A percentile compares a stretch with the other conserved stretches of the same genome.
Evolutionary conservation across 2,329 filamentous ascomycete genomes (phyloP).

Genomic region (Botrytis fragariae): DNA sequence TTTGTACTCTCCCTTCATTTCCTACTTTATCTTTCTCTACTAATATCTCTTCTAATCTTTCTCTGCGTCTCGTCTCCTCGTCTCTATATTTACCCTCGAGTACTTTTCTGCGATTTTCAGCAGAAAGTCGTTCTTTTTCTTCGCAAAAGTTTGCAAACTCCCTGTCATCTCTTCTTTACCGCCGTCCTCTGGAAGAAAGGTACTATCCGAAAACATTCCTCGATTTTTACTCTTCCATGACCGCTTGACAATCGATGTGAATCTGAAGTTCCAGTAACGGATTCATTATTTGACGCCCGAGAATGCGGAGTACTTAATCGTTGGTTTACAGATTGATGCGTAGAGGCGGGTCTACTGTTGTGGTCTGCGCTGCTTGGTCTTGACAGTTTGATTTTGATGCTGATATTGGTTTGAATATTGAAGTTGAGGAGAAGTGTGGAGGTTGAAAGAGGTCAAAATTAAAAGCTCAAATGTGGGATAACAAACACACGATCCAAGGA

Average conservation of each 20-base stretch:
- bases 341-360: neutral
- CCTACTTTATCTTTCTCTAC: neutral
- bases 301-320: neutral
- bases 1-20: neutral
- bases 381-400: neutral
- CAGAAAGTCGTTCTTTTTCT: neutral
- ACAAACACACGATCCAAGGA: neutral
- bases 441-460: neutral
- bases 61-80: neutral
- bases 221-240: neutral
- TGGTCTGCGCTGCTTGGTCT: neutral
- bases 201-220: neutral
- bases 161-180: neutral
- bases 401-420: neutral
- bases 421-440: neutral
- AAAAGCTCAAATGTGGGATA: neutral
- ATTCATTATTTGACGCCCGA: neutral
- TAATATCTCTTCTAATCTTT: neutral
- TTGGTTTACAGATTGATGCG: neutral
- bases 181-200: neutral
- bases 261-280: neutral
- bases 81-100: neutral
- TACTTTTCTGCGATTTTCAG: neutral
- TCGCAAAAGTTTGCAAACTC: rapidly evolving
- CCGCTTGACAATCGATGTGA: neutral